phyloP scores from a whole-genome alignment of 257 asterid genomes.

The Prunella vulgaris region DNA sequence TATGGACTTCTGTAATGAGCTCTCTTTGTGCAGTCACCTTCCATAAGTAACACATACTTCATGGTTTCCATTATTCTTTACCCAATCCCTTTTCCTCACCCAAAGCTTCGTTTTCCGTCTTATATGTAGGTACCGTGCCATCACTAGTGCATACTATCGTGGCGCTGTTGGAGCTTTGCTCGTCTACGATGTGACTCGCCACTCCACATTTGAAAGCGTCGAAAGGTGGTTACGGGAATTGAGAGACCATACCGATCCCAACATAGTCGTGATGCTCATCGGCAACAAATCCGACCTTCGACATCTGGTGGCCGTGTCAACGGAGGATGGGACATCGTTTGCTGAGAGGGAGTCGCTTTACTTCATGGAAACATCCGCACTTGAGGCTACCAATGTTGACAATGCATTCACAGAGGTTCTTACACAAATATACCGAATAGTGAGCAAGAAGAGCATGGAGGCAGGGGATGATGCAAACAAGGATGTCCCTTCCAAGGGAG shows the following conservation, averaged over 20 bases:
- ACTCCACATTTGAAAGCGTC: slow-evolving; percentile 65
- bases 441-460: slow-evolving; percentile 82
- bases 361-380: slow-evolving; percentile 88
- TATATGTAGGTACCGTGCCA: slow-evolving; percentile 66
- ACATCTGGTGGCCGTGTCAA: slow-evolving; percentile 70
- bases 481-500: slow-evolving; percentile 60
- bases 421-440: slow-evolving; percentile 54
- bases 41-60: not conserved
- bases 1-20: no score
- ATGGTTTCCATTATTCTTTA: not conserved
- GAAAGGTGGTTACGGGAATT: slow-evolving; percentile 75
- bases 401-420: slow-evolving; percentile 76
- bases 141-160: slow-evolving; percentile 86
- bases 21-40: not conserved
- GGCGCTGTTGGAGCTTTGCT: slow-evolving; percentile 91
- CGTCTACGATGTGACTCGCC: slow-evolving; percentile 76
- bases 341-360: slow-evolving; percentile 77
- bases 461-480: slow-evolving; percentile 38
- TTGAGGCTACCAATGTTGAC: slow-evolving; percentile 71
- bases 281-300: slow-evolving; percentile 91
- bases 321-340: slow-evolving; percentile 69
- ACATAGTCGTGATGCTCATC: slow-evolving; percentile 74
- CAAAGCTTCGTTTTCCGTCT: not conserved
- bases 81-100: not conserved
- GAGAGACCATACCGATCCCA: slow-evolving; percentile 83